Base-by-base conservation (phyloP, 1,284 basidiomycete genomes). In the Naganishia sp. region DNA sequence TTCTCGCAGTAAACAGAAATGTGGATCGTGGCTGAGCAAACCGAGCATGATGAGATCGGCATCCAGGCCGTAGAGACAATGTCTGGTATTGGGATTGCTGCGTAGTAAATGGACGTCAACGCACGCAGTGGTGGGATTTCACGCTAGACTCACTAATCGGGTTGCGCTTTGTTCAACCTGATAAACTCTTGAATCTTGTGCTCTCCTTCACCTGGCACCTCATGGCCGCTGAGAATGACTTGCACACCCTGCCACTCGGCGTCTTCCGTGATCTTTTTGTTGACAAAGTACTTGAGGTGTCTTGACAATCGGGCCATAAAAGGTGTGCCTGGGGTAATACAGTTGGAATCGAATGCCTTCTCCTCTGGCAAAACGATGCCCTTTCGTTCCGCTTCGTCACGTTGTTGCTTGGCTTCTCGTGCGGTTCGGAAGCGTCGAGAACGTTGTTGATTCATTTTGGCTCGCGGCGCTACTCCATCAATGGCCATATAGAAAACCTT, bases 181-280 rank as follows among this genome's bases (percentile, higher is more conserved):
- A 99, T 98, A 80, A 95, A 99, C 79, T 99, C 96, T 90, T 99
- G 98, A 73, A 99, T 95, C 84, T 99, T 99, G 85, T 99, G 96
- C 78, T 99, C 96, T 70, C 96, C 96, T 79, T 99, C 96, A 70
- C 96, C 96, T 0, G 95, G 95, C 4, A 96, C 80, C 74, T 99
- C 94, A 78, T 99, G 94, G n/a, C 95, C 96, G 45, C 93, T 96
- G 51, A 99, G 83, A 57, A 99, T 91, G 54, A 99, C 94, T 73
- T 93, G 85, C 52, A 99, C 88, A 66, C 89, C 85, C 68, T 90
- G 84, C 96, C 96, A 99, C 76, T 92, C 88, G 13, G 94, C 87
- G 76, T 97, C 94, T 76, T 97, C 94, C 0, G 89, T 87, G 35
- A 97, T 94, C 83, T 96, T 94, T 85, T 96, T 96, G 80, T 93